Conservation (phyloP, 306 rosid species). For the Phaseolus lunatus region DNA sequence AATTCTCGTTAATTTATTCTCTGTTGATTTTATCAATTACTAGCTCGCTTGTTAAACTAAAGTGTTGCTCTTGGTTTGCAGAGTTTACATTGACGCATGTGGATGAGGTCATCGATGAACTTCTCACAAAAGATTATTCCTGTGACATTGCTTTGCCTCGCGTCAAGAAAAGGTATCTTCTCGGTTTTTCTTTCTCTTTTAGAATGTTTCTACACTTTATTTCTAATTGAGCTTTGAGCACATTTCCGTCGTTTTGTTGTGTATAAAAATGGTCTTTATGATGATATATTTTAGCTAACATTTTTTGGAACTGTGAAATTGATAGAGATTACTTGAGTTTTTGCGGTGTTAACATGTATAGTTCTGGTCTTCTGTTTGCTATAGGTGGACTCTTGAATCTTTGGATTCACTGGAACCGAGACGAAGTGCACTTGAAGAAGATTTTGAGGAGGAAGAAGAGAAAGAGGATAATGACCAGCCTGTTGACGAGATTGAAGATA, state of each 20-base stretch:
- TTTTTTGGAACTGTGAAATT: neutral
- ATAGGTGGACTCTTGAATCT: conserved; percentile 90
- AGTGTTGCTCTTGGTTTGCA: conserved; percentile 43
- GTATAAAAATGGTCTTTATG: neutral
- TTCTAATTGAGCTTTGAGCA: conserved; percentile 10
- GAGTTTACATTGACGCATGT: conserved; percentile 85
- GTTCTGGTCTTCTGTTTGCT: conserved; percentile 2
- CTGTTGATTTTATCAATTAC: neutral
- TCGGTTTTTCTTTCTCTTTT: neutral
- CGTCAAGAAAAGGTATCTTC: conserved; percentile 70
- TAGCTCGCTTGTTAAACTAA: conserved; percentile 22
- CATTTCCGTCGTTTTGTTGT: neutral
- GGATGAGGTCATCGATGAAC: conserved; percentile 98
- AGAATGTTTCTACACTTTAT: neutral
- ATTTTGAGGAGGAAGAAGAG: conserved; percentile 99
- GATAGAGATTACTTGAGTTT: neutral
- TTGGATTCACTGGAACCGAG: conserved; percentile 69
- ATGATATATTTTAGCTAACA: neutral
- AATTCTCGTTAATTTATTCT: neutral
- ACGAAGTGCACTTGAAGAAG: conserved; percentile 94
- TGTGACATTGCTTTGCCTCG: conserved; percentile 97
- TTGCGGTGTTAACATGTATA: conserved; percentile 6
- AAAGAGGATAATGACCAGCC: conserved; percentile 88
- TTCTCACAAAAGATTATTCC: conserved; percentile 84
- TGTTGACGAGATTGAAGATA: conserved; percentile 74